Evolutionary conservation across 768 basidiomycete species (phyloP).

Genomic region (Calocera cornea): DNA sequence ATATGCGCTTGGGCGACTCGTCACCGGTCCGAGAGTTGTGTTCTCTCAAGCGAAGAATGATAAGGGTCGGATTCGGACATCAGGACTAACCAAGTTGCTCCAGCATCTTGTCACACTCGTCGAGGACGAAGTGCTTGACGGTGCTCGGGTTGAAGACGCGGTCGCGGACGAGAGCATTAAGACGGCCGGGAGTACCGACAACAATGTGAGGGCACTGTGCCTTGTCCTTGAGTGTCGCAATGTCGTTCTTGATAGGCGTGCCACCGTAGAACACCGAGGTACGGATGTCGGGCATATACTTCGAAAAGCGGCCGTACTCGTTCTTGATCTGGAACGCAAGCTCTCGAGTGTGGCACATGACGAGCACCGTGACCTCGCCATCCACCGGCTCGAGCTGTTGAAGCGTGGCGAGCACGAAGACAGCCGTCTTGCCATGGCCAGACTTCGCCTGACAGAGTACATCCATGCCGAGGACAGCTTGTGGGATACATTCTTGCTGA

Average conservation of each 20-base stretch:
- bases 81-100: constrained; percentile 99
- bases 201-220: constrained; percentile 96
- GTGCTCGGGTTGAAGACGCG: constrained; percentile 89
- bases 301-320: constrained; percentile 96
- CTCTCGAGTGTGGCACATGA: constrained; percentile 98
- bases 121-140: constrained; percentile 98
- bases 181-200: constrained; percentile 92
- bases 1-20: background rate
- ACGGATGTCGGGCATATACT: constrained; percentile 99
- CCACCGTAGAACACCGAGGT: constrained; percentile 98
- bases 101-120: constrained; percentile 99
- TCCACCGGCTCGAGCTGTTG: constrained; percentile 98
- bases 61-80: constrained; percentile 46
- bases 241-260: constrained; percentile 84
- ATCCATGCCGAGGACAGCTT: constrained; percentile 98
- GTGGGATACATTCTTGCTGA: constrained; percentile 99
- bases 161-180: constrained; percentile 90
- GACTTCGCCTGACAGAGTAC: constrained; percentile 99
- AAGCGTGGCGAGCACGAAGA: constrained; percentile 93
- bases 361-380: constrained; percentile 94
- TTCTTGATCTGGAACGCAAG: constrained; percentile 99
- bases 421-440: constrained; percentile 96
- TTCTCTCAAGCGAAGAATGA: constrained; percentile 6
- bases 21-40: background rate
- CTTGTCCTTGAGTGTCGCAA: constrained; percentile 89